Evolutionary conservation across 805 yeast species (phyloP).

Genomic region (Scheffersomyces coipomensis): DNA sequence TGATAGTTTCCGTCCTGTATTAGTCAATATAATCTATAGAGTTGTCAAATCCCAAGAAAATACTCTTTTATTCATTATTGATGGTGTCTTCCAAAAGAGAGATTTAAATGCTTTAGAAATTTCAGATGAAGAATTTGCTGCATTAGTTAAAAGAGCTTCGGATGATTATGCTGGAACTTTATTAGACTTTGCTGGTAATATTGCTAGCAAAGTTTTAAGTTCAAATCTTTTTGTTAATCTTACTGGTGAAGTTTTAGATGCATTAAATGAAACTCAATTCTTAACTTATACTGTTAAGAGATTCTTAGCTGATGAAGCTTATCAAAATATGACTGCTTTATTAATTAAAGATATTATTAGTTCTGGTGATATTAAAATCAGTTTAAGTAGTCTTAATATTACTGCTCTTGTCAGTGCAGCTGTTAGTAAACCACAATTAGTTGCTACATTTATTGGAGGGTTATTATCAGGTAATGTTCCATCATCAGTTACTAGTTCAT

Average conservation of each 20-base stretch:
- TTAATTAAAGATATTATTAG: constrained; percentile 25
- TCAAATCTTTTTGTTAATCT: constrained; percentile 21
- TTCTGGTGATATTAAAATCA: constrained; percentile 25
- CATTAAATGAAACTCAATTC: constrained; percentile 42
- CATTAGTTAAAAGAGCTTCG: constrained; percentile 8
- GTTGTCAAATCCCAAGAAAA: constrained; percentile 30
- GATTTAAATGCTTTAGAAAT: constrained; percentile 4
- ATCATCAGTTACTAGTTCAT: constrained; percentile 7
- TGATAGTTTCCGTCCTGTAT: constrained; percentile 25
- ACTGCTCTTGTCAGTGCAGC: constrained; percentile 21
- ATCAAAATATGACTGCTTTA: constrained; percentile 34
- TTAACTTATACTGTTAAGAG: constrained; percentile 35
- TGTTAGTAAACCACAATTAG: constrained; percentile 20
- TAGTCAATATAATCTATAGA: constrained; percentile 29
- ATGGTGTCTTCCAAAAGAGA: constrained; percentile 20
- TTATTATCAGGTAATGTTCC: constrained; percentile 17
- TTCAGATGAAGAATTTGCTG: constrained; percentile 1
- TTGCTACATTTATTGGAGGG: constrained; percentile 16
- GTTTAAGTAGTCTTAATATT: constrained; percentile 22
- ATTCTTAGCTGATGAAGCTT: constrained; percentile 30
- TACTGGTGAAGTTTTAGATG: constrained; percentile 22
- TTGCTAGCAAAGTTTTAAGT: constrained; percentile 23
- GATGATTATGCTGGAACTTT: constrained; percentile 19
- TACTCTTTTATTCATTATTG: constrained; percentile 17
- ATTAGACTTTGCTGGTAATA: constrained; percentile 24